Base-by-base conservation (phyloP, 1,284 basidiomycete species). In the Austroboletus niveus region DNA sequence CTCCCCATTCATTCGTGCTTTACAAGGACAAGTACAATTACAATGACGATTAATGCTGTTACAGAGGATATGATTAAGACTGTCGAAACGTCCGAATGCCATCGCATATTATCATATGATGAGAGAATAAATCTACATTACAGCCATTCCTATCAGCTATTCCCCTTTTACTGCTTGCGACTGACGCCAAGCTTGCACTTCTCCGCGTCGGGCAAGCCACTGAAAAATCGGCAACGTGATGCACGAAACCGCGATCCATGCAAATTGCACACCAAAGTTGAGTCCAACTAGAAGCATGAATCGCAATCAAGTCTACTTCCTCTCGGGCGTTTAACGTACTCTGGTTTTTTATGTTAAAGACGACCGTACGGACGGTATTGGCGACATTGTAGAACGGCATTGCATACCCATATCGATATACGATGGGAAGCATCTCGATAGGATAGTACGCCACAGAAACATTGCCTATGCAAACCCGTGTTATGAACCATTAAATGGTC, bases 381-480 rank as follows among this genome's bases (percentile, higher is more conserved):
- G 79, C 78, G 30, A 86, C 72, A 58, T 89, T 87, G 70, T 87
- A 89, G 69, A 91, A 89, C 0, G 89, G 89, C 61, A 76, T 75
- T 0, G 80, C 87, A 53, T 83, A 85, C 4, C 83, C 85, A 56
- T 85, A 87, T 47, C 75, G 74, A 70, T 76, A 92, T 53, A 92
- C 68, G 47, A 60, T 57, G 0, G 87, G 87, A n/a, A 89, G 75
- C 1, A 88, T 72, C 52, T 85, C 79, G 49, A 87, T 79, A 0
- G 89, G 89, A 47, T 82, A 77, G 49, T 75, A 69, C 20, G 73
- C 77, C 29, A 87, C 82, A 0, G 86, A 82, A 34, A 90, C 85
- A 60, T 90, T 89, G n/a, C 68, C 81, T 84, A 43, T 15, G 41
- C 41, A 52, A 46, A 45, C 29, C 30, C n/a, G 17, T 9, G 47